Percentiles rank a stretch among this genome's conserved stretches.
Evolutionary conservation across 23 red algal species (phyloP).

Genomic region (Gracilaria domingensis): DNA sequence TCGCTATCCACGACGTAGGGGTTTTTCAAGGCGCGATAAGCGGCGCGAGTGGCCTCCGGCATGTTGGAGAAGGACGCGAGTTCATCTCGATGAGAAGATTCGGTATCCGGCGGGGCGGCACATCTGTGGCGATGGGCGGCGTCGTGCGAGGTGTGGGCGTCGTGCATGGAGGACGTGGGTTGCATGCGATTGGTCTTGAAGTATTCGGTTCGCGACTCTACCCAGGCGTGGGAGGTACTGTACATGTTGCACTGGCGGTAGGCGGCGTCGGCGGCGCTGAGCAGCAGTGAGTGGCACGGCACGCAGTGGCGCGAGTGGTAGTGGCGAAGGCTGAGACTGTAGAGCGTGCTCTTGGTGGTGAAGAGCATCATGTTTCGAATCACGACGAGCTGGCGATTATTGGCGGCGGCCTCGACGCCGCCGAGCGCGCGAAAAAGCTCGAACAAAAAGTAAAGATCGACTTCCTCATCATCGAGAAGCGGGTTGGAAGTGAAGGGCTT

Average conservation of each 20-base stretch:
- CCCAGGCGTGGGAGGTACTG: slow-evolving; percentile 19
- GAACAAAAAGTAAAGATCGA: slow-evolving; percentile 86
- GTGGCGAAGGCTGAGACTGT: slow-evolving; percentile 37
- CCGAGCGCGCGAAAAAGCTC: slow-evolving; percentile 75
- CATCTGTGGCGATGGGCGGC: background rate
- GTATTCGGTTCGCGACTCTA: slow-evolving; percentile 12
- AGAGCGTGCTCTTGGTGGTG: slow-evolving; percentile 43
- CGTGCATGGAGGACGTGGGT: background rate
- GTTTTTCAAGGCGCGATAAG: slow-evolving; percentile 55
- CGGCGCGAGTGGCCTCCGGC: slow-evolving; percentile 69
- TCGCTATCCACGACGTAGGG: slow-evolving; percentile 62
- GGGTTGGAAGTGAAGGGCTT: slow-evolving; percentile 46
- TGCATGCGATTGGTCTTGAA: slow-evolving; percentile 29
- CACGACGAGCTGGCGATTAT: slow-evolving; percentile 38
- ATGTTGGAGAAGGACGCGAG: slow-evolving; percentile 11
- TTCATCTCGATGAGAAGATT: slow-evolving; percentile 26
- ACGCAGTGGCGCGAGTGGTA: slow-evolving; percentile 59
- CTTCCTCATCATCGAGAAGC: slow-evolving; percentile 8
- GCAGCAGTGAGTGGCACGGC: slow-evolving; percentile 49
- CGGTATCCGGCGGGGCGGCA: slow-evolving; percentile 8
- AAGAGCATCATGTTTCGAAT: slow-evolving; percentile 66
- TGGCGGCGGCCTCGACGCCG: slow-evolving; percentile 34
- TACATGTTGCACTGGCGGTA: background rate
- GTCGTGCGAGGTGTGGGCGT: background rate
- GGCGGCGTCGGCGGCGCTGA: slow-evolving; percentile 48